phyloP scores from a whole-genome alignment of 306 rosid genomes.

The Medicago truncatula region DNA sequence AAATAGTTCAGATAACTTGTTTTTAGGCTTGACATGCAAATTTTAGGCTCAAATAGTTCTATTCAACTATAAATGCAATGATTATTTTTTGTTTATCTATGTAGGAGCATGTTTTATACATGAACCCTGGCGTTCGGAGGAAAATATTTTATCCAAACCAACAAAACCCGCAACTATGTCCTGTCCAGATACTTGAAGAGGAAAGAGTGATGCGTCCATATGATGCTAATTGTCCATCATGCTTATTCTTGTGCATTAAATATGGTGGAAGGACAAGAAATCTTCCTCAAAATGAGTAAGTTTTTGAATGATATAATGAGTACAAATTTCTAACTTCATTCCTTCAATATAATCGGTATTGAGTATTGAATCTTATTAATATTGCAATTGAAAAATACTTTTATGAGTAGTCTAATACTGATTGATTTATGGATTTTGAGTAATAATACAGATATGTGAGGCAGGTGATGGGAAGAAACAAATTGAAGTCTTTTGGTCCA shows the following conservation, averaged over 20 bases:
- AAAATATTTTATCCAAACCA: slow-evolving; percentile 69
- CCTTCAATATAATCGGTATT: background rate
- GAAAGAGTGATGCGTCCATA: slow-evolving; percentile 87
- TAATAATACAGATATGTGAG: slow-evolving; percentile 58
- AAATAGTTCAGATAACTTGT: background rate
- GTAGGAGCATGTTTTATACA: slow-evolving; percentile 81
- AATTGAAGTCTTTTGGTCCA: slow-evolving; percentile 73
- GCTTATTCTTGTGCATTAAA: slow-evolving; percentile 88
- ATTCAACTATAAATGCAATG: background rate
- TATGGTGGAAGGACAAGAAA: slow-evolving; percentile 97
- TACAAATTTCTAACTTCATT: background rate
- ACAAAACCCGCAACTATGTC: slow-evolving; percentile 67
- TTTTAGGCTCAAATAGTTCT: slow-evolving; percentile 3
- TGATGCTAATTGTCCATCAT: slow-evolving; percentile 77
- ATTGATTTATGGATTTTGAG: slow-evolving; percentile 1
- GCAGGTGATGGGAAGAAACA: slow-evolving; percentile 86
- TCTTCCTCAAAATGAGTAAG: slow-evolving; percentile 94
- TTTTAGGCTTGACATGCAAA: background rate
- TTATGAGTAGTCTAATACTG: background rate
- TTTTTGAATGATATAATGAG: background rate
- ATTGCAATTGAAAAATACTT: slow-evolving; percentile 14
- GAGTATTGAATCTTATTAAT: background rate
- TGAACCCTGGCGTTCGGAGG: slow-evolving; percentile 76
- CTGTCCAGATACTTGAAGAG: slow-evolving; percentile 78
- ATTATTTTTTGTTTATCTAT: background rate